Base-by-base conservation (phyloP, 73 alveolate species). In the Paramecium sexaurelia region DNA sequence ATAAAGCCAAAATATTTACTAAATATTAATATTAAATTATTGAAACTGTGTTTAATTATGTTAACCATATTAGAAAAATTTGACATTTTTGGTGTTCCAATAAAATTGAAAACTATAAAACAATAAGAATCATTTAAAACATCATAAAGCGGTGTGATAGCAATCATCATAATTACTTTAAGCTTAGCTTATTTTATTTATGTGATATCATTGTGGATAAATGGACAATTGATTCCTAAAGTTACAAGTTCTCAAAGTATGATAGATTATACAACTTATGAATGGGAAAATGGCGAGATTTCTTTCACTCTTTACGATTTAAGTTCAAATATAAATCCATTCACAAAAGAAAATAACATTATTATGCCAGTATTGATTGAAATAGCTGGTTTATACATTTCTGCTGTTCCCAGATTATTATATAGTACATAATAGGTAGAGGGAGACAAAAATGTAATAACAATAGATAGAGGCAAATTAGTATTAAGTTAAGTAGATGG, bases 61-160 rank as follows among this genome's bases (percentile, higher is more conserved):
- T 61, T 26, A 11, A 6, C 22, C 39, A 61, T 61, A 2, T 32
- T 61, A 61, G 83, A 61, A 61, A 61, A 61, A 11, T 61, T 61
- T 29, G 83, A 61, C 83, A 61, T 61, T 2, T 61, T 61, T 61
- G 83, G 83, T 22, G 83, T 61, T 7, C 83, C 83, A 2, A 61
- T 61, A 8, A 61, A 61, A 11, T 32, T 61, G 26, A 61, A 61
- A 61, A 61, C 83, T 7, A 11, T 61, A 22, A 61, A 61, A 61
- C 26, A 61, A 24, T 9, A 61, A 61, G 83, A 78, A 35, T 9
- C 10, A 8, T 78, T 29, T 26, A 78, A 43, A 15, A 39, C 75
- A 19, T 39, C 75, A 11, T 20, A 29, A 3, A 39, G 90, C 4
- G 90, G 90, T 19, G 29, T 78, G 10, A 26, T 78, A 45, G 29